Conservation (phyloP, 257 asterid genomes). For the Nicotiana paniculata region DNA sequence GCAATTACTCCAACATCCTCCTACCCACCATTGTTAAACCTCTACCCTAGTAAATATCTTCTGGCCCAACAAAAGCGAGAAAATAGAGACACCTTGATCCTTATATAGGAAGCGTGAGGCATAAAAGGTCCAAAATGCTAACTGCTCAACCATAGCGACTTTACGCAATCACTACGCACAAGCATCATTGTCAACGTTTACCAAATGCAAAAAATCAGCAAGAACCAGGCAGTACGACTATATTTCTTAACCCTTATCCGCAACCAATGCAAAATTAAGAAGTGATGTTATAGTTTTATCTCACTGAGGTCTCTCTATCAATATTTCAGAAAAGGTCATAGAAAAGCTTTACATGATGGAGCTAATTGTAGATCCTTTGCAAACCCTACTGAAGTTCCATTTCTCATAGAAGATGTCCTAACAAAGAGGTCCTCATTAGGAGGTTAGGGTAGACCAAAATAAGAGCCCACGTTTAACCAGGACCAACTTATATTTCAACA, state of each 20-base stretch:
- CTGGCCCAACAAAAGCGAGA: background rate
- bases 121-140: background rate
- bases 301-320: background rate
- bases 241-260: background rate
- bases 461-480: background rate
- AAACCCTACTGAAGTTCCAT: background rate
- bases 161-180: background rate
- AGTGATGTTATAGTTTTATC: background rate
- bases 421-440: background rate
- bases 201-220: background rate
- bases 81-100: background rate
- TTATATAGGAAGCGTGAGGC: background rate
- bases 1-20: background rate
- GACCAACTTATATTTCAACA: background rate
- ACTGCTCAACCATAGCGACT: background rate
- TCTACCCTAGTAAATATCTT: background rate
- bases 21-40: background rate
- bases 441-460: background rate
- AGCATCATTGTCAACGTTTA: background rate
- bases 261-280: background rate
- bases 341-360: background rate
- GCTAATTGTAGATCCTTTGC: background rate
- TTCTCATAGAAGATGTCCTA: background rate
- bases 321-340: background rate
- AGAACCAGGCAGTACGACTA: background rate